A percentile compares a stretch with the other conserved stretches of the same genome.
Conservation (phyloP, 257 asterid genomes). For the Cynanchum wilfordii region DNA sequence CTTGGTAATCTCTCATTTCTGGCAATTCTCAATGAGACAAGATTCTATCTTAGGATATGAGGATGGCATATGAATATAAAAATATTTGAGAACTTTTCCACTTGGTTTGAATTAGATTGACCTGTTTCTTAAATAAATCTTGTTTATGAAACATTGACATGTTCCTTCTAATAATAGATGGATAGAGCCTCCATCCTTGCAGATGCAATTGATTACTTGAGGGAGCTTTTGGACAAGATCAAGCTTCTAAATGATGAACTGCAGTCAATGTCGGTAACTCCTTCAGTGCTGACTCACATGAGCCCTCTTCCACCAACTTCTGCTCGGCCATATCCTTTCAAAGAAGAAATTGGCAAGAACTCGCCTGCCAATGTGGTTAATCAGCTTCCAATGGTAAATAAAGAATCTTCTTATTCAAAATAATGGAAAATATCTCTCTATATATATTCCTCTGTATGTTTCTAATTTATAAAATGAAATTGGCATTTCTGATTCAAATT, state of each 20-base stretch:
- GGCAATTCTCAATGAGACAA: neutral
- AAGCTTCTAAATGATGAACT: conserved; percentile 22
- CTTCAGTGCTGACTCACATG: neutral
- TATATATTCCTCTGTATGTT: neutral
- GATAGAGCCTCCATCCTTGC: conserved; percentile 31
- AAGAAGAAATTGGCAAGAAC: conserved; percentile 16
- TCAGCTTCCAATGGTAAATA: conserved; percentile 22
- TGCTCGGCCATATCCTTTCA: conserved; percentile 8
- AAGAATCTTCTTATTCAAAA: neutral
- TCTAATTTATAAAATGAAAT: neutral
- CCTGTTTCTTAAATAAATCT: conserved; percentile 5
- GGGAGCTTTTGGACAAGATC: conserved; percentile 24
- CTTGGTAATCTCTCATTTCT: neutral
- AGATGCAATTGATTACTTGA: conserved; percentile 25
- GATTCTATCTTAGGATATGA: neutral
- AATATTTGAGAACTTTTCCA: neutral
- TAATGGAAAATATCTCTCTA: neutral
- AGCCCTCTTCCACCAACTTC: conserved; percentile 13
- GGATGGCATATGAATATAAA: neutral
- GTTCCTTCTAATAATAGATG: conserved; percentile 16
- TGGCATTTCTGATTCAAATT: neutral
- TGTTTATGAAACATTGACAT: neutral
- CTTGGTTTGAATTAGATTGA: neutral
- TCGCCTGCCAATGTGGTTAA: conserved; percentile 12
- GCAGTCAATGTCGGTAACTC: conserved; percentile 10